Evolutionary conservation across 2,329 filamentous ascomycete species (phyloP), one percentile per base, ranked within the genome.

Genomic region (Calonectria leucothoes): DNA sequence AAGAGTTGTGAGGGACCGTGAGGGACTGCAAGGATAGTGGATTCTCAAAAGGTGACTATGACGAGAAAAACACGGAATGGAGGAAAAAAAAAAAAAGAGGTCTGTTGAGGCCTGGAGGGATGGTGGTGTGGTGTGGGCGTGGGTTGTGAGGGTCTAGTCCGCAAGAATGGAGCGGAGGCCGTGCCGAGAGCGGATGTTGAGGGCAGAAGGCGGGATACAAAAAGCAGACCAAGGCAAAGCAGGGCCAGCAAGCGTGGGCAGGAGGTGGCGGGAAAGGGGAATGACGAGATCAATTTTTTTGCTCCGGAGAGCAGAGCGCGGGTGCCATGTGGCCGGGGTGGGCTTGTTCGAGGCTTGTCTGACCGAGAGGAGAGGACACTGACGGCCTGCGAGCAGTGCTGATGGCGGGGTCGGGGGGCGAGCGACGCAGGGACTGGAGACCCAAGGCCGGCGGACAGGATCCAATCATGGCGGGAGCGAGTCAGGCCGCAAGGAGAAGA

Each of bases 11-110:
- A 61, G 55, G 55, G 55, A 61, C 55, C 76, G 72, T 72, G 66
- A 73, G 72, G 61, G 69, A 70, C 63, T 23, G 75, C 65, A 71
- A 70, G 78, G 75, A 80, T 75, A 76, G 79, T 80, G 79, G 79
- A 70, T 72, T 79, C 74, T 76, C 66, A 74, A 74, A 72, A 80
- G 76, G 76, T 73, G 78, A 80, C 79, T 80, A 81, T 79, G 76
- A 82, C 81, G 79, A 82, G 80, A 78, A 81, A 81, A 82, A 81
- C 72, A 80, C 80, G 80, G 81, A 74, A 81, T 78, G 72, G 77
- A 59, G 39, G 12, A 39, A 39, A 39, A 45, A 45, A 45, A n/a
- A 42, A 45, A 55, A 70, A 77, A 70, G 76, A 72, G 66, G 68
- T 49, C 31, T 74, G 76, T 79, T 70, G 74, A 72, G 69, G 73